A percentile compares a stretch with the other conserved stretches of the same genome.
Conservation (phyloP, 768 basidiomycete genomes). For the Tephrocybe sp. region DNA sequence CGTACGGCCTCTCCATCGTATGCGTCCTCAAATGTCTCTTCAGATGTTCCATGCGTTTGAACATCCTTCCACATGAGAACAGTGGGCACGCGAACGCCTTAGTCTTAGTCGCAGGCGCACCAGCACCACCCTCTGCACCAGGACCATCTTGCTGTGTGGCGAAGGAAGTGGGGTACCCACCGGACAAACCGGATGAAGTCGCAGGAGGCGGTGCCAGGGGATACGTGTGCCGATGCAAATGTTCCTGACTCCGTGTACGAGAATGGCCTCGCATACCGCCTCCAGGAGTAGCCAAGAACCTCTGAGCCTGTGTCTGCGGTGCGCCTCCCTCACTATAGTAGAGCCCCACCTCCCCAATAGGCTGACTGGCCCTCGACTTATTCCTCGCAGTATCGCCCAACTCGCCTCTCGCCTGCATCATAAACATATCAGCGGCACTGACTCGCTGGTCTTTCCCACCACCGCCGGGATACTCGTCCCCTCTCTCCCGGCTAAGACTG, state of each 20-base stretch:
- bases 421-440: conserved; percentile 69
- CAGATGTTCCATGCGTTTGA: conserved; percentile 92
- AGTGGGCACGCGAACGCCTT: conserved; percentile 82
- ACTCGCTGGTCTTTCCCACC: conserved; percentile 37
- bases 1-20: conserved; percentile 83
- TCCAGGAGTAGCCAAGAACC: conserved; percentile 11
- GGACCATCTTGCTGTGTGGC: conserved; percentile 22
- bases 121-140: too few species aligned
- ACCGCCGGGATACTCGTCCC: conserved; percentile 21
- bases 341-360: conserved; percentile 28
- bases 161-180: conserved; percentile 24
- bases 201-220: conserved; percentile 19
- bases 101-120: conserved; percentile 37
- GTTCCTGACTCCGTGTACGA: conserved; percentile 30
- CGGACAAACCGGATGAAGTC: conserved; percentile 14
- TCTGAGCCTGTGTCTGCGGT: conserved; percentile 12
- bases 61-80: conserved; percentile 77
- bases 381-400: conserved; percentile 33
- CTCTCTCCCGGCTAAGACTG: conserved; percentile 22
- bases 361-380: conserved; percentile 27
- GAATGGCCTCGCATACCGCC: conserved; percentile 14
- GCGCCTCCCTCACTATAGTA: conserved; percentile 29
- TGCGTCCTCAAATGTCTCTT: conserved; percentile 87
- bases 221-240: conserved; percentile 28
- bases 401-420: conserved; percentile 58